Conservation (phyloP, 305 asterid species). For the Stenogyne calaminthoides region DNA sequence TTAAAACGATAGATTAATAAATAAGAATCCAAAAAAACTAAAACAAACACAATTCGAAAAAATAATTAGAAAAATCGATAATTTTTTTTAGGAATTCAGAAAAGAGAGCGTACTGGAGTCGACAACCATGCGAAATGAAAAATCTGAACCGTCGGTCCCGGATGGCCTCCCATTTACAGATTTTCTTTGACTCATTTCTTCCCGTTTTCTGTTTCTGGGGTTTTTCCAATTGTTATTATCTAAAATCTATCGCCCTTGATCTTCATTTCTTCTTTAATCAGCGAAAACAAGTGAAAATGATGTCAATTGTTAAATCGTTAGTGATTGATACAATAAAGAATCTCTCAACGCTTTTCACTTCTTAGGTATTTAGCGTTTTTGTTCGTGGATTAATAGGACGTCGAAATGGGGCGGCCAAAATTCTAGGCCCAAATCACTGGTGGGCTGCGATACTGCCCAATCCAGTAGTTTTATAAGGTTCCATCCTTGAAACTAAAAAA, state of each 20-base stretch:
- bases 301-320: not conserved
- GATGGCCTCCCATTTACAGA: conserved; percentile 60
- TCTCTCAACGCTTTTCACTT: not conserved
- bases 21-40: not conserved
- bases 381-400: too few species aligned
- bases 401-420: too few species aligned
- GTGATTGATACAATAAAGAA: too few species aligned
- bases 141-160: conserved; percentile 82
- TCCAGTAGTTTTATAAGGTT: too few species aligned
- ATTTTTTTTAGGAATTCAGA: not conserved
- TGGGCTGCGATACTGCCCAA: too few species aligned
- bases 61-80: not conserved
- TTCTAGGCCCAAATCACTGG: too few species aligned
- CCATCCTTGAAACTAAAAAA: too few species aligned
- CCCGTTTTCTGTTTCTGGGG: conserved; percentile 8
- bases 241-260: not conserved
- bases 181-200: conserved; percentile 50
- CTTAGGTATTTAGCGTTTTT: too few species aligned
- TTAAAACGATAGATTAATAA: not conserved
- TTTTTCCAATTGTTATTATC: not conserved
- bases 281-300: not conserved
- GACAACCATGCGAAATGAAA: conserved; percentile 79
- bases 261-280: not conserved
- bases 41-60: not conserved
- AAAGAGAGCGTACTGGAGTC: conserved; percentile 54